Evolutionary conservation across 2,329 filamentous ascomycete genomes (phyloP), one percentile per base, ranked within the genome.

Genomic region (Magnaporthiopsis incrustans): DNA sequence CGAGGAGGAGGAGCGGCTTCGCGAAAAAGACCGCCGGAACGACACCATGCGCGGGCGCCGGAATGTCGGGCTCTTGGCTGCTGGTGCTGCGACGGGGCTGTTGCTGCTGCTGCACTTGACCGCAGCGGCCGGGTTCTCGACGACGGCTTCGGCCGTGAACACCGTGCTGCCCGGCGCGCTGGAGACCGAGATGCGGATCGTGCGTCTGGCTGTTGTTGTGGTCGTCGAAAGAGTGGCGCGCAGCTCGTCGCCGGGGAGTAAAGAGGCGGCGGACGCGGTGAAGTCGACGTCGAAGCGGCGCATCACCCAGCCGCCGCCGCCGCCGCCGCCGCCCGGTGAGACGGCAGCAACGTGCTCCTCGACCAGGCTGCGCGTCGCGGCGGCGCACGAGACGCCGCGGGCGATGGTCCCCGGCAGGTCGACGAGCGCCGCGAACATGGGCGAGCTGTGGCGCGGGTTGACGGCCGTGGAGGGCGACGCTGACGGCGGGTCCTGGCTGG

Each of bases 401-500:
- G 72, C 75, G 44, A 79, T 76, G 2, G 73, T 72, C 22, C 73
- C 74, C 26, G 15, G 33, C 10, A 78, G 70, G 25, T 71, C 69
- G 25, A 71, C 76, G 15, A 70, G 73, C 18, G 66, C 58, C 1
- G 77, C 72, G 63, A 79, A 77, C 18, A 71, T 65, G 10, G 67
- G 69, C 2, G 74, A 77, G 2, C 72, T 68, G 64, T 79, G 77
- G 60, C 78, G 77, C 0, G 77, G 77, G 65, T 79, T 79, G 69
- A 68, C 77, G 8, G 69, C 68, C 0, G 76, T 77, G 8, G 72
- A 70, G 0, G 66, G 64, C n/a, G 32, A 33, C 32, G 72, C 98
- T 80, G 32, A 14, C 22, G 53, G 7, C 10, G 10, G 26, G 56
- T 27, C 26, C 18, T 32, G 7, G 35, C 25, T 53, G 60, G 38